These are phyloP conservation scores for Lentinula guzmanii DNA, from an alignment of 768 basidiomycete genomes.

Conservation along the genomic window DNA sequence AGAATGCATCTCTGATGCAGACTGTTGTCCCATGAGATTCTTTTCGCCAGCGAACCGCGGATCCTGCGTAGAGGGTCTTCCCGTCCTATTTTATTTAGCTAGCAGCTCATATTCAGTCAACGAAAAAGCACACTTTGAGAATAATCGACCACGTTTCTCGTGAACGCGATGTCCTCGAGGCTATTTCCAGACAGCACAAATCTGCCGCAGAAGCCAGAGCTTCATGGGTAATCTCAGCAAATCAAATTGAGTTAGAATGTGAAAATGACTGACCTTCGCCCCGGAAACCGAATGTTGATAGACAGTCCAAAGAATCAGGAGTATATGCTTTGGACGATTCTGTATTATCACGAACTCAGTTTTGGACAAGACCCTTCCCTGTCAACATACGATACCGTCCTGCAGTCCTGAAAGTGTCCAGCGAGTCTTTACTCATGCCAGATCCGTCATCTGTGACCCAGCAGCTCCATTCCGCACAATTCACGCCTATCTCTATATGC, in stretches of 20 bases:
- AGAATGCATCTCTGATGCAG: conserved; percentile 84
- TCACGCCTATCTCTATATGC: conserved; percentile 64
- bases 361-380: not conserved
- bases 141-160: conserved; percentile 72
- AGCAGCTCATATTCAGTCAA: not conserved
- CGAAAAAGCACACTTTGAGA: conserved; percentile 48
- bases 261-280: conserved; percentile 70
- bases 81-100: conserved; percentile 45
- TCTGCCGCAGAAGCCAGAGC: conserved; percentile 83
- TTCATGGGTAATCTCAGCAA: conserved; percentile 19
- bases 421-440: conserved; percentile 62
- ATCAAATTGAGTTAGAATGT: not conserved
- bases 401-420: conserved; percentile 45
- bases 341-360: conserved; percentile 20
- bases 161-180: conserved; percentile 62
- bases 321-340: conserved; percentile 71
- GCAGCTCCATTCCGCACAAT: conserved; percentile 74
- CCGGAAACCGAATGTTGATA: conserved; percentile 81
- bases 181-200: conserved; percentile 75
- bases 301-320: conserved; percentile 38
- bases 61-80: conserved; percentile 61
- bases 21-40: conserved; percentile 76
- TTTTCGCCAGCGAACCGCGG: conserved; percentile 69
- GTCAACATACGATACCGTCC: conserved; percentile 61
- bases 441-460: conserved; percentile 83